These are phyloP conservation scores for Clavaria fumosa DNA, from an alignment of 768 basidiomycete species.

Conservation along the genomic window DNA sequence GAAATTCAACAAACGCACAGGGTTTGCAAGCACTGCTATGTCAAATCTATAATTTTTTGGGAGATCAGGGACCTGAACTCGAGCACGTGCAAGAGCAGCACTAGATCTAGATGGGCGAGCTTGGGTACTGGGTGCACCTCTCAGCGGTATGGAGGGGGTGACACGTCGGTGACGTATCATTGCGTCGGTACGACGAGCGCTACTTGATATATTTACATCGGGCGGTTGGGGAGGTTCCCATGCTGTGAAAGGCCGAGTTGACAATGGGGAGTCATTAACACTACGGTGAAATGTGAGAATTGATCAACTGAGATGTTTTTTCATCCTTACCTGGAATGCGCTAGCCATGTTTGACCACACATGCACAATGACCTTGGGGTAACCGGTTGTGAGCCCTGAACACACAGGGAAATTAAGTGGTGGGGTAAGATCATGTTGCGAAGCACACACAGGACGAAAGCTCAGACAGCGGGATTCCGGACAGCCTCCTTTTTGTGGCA, in stretches of 20 bases:
- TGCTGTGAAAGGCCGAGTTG: not conserved
- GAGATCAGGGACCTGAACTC: not conserved
- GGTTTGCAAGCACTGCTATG: not conserved
- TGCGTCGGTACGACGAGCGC: not conserved
- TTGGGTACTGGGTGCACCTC: not conserved
- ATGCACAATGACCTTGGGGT: conserved; percentile 1
- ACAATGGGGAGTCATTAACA: not conserved
- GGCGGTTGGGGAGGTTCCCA: conserved; percentile 1
- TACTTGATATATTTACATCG: not conserved
- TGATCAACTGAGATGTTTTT: not conserved
- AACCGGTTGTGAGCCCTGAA: not conserved
- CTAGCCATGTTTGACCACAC: not conserved
- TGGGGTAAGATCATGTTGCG: too few species aligned
- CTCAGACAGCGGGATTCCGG: not conserved
- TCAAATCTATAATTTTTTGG: conserved; percentile 1
- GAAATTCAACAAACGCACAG: not conserved
- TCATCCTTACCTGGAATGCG: not conserved
- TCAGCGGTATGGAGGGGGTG: not conserved
- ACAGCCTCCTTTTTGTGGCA: conserved; percentile 1
- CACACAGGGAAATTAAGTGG: not conserved
- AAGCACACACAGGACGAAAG: not conserved
- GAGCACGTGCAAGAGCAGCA: not conserved
- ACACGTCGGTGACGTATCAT: conserved; percentile 1
- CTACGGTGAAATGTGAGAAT: not conserved
- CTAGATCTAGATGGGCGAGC: not conserved